Percentiles rank a stretch among this genome's conserved stretches.
These are phyloP conservation scores for Asparagopsis taxiformis DNA, from an alignment of 31 red algal species.

Conservation along the genomic window DNA sequence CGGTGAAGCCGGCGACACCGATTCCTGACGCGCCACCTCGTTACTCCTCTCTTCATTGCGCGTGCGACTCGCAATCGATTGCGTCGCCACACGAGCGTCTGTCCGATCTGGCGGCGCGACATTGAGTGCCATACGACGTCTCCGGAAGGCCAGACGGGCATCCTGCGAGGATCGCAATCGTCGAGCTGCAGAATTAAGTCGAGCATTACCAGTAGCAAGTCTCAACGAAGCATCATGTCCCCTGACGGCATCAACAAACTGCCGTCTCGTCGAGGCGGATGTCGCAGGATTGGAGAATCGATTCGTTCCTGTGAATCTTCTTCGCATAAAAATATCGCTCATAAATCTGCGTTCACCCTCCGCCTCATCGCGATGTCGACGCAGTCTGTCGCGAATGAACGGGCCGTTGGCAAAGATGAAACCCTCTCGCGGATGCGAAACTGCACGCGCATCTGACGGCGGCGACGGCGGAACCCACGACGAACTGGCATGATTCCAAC, in stretches of 20 bases:
- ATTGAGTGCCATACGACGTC: not conserved
- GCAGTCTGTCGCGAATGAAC: not conserved
- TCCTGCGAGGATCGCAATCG: not conserved
- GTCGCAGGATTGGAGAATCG: not conserved
- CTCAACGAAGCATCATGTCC: not conserved
- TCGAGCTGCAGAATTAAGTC: not conserved
- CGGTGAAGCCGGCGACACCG: not conserved
- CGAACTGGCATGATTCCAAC: not conserved
- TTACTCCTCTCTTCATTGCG: not conserved
- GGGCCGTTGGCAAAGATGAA: not conserved
- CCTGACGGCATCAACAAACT: not conserved
- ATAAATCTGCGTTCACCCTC: not conserved
- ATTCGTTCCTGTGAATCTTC: not conserved
- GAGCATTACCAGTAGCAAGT: not conserved
- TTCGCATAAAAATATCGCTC: not conserved
- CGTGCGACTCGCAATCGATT: not conserved
- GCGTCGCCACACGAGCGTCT: not conserved
- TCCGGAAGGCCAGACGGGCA: not conserved
- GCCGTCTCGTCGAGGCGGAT: not conserved
- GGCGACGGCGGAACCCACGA: not conserved
- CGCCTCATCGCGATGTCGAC: not conserved
- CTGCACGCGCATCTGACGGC: no score
- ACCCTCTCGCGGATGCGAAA: not conserved
- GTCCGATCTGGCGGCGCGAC: not conserved
- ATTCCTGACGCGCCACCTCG: not conserved